These are phyloP conservation scores for Rhizopogon parksii DNA, from an alignment of 1,284 basidiomycete species.

Conservation along the genomic window DNA sequence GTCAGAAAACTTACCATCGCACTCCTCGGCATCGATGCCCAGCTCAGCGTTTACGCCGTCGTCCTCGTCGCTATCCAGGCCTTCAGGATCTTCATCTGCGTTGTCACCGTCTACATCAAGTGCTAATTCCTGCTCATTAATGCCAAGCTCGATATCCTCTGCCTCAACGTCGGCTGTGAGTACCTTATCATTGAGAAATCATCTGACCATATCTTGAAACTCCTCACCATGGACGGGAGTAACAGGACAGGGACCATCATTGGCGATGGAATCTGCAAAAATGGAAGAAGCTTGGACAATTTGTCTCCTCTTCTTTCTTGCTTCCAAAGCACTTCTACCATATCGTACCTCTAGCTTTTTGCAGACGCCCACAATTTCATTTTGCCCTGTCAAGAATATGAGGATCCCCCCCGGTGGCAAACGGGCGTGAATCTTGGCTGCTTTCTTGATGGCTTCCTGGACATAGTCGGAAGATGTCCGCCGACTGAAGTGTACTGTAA, in stretches of 20 bases:
- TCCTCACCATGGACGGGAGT: slow-evolving; percentile 43
- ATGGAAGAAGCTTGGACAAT: slow-evolving; percentile 22
- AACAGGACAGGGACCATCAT: slow-evolving; percentile 19
- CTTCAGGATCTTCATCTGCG: slow-evolving; percentile 41
- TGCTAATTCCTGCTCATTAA: slow-evolving; percentile 36
- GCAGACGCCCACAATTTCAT: slow-evolving; percentile 91
- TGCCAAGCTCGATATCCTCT: slow-evolving; percentile 77
- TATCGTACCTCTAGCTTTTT: slow-evolving; percentile 78
- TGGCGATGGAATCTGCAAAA: slow-evolving; percentile 19
- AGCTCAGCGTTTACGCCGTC: slow-evolving; percentile 40
- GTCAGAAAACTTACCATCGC: slow-evolving; percentile 45
- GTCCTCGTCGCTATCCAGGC: slow-evolving; percentile 48
- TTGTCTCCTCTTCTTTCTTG: slow-evolving; percentile 37
- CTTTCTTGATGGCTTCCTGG: slow-evolving; percentile 85
- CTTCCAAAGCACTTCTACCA: slow-evolving; percentile 58
- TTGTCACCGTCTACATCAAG: slow-evolving; percentile 52
- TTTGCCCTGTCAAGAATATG: slow-evolving; percentile 97
- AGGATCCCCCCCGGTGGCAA: slow-evolving; percentile 91
- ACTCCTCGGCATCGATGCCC: slow-evolving; percentile 51
- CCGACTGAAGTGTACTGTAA: slow-evolving; percentile 91
- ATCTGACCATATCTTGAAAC: not conserved
- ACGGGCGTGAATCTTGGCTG: slow-evolving; percentile 88
- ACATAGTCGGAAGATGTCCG: slow-evolving; percentile 86
- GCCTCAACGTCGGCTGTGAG: slow-evolving; percentile 56
- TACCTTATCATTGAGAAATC: not conserved